phyloP scores from a whole-genome alignment of 129 eudicot species.

The Saposhnikovia divaricata region DNA sequence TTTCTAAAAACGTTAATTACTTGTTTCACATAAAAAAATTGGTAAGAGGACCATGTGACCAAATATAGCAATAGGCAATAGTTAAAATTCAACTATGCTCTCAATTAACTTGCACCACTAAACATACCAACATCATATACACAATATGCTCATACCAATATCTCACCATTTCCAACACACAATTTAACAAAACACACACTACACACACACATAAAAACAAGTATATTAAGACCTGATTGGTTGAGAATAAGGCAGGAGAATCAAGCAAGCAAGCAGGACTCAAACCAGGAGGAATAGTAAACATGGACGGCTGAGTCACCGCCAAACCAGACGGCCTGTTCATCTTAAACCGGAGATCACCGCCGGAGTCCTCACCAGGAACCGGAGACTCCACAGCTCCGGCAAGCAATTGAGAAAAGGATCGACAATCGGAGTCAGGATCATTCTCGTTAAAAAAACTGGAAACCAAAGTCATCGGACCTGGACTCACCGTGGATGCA shows the following conservation, averaged over 20 bases:
- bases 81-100: background rate
- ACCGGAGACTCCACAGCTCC: conserved; percentile 56
- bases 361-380: conserved; percentile 11
- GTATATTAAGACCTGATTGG: conserved; percentile 34
- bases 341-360: conserved; percentile 27
- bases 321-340: conserved; percentile 49
- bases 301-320: conserved; percentile 50
- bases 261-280: conserved; percentile 80
- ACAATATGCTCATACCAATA: background rate
- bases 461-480: conserved; percentile 79
- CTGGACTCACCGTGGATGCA: conserved; percentile 51
- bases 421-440: conserved; percentile 61
- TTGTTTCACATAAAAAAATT: background rate
- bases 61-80: background rate
- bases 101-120: background rate
- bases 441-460: conserved; percentile 72
- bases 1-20: background rate
- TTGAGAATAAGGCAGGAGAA: conserved; percentile 52
- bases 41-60: background rate
- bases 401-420: conserved; percentile 86
- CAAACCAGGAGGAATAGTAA: conserved; percentile 67
- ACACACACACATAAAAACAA: background rate
- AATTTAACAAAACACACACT: background rate
- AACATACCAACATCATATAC: background rate
- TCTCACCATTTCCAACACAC: background rate